A percentile compares a stretch with the other conserved stretches of the same genome.
These are phyloP conservation scores for Vitis hybrid DNA, from an alignment of 177 flowering plant genomes.

Conservation along the genomic window DNA sequence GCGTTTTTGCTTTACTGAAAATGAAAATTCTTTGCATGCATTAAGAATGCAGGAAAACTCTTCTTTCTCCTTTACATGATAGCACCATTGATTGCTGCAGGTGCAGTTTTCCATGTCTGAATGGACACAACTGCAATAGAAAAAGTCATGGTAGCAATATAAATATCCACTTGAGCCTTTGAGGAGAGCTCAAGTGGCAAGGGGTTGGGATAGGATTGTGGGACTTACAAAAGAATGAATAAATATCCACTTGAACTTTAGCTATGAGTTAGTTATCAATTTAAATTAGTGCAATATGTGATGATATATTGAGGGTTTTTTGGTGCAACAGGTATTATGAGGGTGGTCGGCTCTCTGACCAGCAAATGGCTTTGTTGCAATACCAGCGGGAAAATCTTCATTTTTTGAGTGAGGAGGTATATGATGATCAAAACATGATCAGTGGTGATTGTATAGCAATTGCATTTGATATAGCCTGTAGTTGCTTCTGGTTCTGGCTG, in stretches of 20 bases:
- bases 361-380: slow-evolving; percentile 97
- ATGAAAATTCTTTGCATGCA: not conserved
- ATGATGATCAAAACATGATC: not conserved
- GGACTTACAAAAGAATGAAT: too few relatives aligned
- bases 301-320: slow-evolving; percentile 12
- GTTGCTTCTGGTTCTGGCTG: slow-evolving; percentile 6
- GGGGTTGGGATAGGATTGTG: too few relatives aligned
- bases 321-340: slow-evolving; percentile 77
- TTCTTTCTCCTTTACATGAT: too few relatives aligned
- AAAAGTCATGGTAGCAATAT: not conserved
- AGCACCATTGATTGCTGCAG: too few relatives aligned
- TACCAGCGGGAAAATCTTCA: slow-evolving; percentile 97
- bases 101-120: not conserved
- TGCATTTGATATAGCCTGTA: not conserved
- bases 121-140: not conserved
- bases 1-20: too few relatives aligned
- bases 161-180: slow-evolving; percentile 1
- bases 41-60: not conserved
- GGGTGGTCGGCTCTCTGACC: slow-evolving; percentile 95
- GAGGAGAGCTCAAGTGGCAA: too few relatives aligned
- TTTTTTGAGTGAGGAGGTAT: slow-evolving; percentile 95
- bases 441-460: not conserved
- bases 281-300: slow-evolving; percentile 1
- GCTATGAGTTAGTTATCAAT: not conserved
- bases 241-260: too few relatives aligned